Conservation (phyloP, 2,329 filamentous ascomycete genomes). For the Colletotrichum sublineola region DNA sequence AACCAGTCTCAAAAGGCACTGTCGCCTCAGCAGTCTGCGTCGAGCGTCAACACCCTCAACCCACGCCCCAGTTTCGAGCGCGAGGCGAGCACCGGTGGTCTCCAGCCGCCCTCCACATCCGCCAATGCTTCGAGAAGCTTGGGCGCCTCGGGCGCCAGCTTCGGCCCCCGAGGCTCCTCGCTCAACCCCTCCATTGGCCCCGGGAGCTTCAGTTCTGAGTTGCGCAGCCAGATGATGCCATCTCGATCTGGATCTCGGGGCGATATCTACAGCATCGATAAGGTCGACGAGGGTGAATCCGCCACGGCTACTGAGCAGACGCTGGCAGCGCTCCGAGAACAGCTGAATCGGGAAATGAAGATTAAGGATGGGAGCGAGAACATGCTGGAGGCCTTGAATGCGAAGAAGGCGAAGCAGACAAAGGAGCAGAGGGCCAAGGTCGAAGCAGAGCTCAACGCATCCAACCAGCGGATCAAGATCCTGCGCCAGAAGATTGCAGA, state of each 20-base stretch:
- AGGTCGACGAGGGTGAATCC: slow-evolving; percentile 73
- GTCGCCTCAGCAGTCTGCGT: slow-evolving; percentile 54
- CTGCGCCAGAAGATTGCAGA: slow-evolving; percentile 72
- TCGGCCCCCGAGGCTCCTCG: slow-evolving; percentile 76
- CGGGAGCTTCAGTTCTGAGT: slow-evolving; percentile 90
- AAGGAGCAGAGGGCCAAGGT: slow-evolving; percentile 85
- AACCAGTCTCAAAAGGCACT: slow-evolving; percentile 68
- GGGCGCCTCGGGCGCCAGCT: slow-evolving; percentile 69
- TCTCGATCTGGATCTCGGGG: slow-evolving; percentile 74
- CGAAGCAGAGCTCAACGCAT: slow-evolving; percentile 90
- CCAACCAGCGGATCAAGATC: slow-evolving; percentile 79
- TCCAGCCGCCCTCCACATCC: slow-evolving; percentile 59
- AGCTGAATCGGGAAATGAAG: slow-evolving; percentile 95
- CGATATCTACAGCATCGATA: slow-evolving; percentile 66
- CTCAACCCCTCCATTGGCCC: slow-evolving; percentile 78
- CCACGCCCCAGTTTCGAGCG: slow-evolving; percentile 67
- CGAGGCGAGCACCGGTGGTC: slow-evolving; percentile 57
- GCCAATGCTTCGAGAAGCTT: slow-evolving; percentile 56
- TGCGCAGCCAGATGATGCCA: slow-evolving; percentile 78
- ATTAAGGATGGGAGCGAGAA: slow-evolving; percentile 99
- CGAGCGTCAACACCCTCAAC: slow-evolving; percentile 53
- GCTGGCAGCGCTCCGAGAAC: slow-evolving; percentile 82
- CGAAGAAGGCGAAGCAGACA: slow-evolving; percentile 95
- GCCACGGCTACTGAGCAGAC: slow-evolving; percentile 75
- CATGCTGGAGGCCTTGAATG: slow-evolving; percentile 92